phyloP scores from a whole-genome alignment of 164 flowering plant species.

The Litsea cubeba region DNA sequence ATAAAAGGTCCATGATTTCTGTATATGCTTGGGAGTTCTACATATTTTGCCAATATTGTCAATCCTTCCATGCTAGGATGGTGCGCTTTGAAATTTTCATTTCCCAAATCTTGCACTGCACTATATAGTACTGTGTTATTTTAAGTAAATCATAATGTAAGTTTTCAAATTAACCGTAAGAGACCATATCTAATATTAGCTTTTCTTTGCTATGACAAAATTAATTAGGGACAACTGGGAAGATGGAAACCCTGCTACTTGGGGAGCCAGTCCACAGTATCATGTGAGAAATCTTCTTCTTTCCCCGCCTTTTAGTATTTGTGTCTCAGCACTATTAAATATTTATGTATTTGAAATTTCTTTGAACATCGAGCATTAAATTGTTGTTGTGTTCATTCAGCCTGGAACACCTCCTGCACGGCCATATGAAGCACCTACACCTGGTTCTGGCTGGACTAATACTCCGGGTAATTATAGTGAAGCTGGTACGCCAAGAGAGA shows the following conservation, averaged over 20 bases:
- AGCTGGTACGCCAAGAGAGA: conserved; percentile 94
- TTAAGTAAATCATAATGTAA: too few relatives aligned
- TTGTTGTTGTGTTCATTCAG: conserved; percentile 31
- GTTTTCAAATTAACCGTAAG: too few relatives aligned
- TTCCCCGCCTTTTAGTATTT: background rate
- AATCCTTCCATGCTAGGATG: too few relatives aligned
- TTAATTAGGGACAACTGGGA: conserved; percentile 88
- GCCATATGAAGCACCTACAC: conserved; percentile 94
- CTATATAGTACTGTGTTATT: too few relatives aligned
- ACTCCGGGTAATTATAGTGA: conserved; percentile 86
- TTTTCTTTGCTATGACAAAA: background rate
- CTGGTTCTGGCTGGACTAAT: conserved; percentile 94
- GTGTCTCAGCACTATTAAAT: background rate
- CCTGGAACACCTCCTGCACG: conserved; percentile 93
- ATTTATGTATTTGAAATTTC: background rate
- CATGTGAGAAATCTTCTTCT: conserved; percentile 47
- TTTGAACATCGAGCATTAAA: background rate
- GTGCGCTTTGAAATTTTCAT: too few relatives aligned
- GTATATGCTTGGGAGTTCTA: too few relatives aligned
- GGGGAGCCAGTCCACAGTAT: conserved; percentile 90
- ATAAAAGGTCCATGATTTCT: too few relatives aligned
- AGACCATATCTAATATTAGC: background rate
- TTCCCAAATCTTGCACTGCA: too few relatives aligned
- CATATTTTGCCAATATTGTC: too few relatives aligned
- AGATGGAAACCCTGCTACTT: conserved; percentile 91